phyloP scores from a whole-genome alignment of 257 asterid species.

The Solanum ahanhuiri region DNA sequence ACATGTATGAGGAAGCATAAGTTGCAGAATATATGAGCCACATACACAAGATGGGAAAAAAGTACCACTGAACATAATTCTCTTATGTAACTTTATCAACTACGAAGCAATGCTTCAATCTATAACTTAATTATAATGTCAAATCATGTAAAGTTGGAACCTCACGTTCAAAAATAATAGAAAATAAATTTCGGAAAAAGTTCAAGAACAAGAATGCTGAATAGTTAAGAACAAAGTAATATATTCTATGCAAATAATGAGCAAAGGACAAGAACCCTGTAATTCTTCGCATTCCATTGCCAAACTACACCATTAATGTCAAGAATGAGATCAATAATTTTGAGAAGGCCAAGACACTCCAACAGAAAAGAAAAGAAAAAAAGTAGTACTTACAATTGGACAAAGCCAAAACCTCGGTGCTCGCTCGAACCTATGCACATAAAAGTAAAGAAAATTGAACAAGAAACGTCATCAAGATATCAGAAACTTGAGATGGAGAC shows the following conservation, averaged over 20 bases:
- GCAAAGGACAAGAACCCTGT: background rate
- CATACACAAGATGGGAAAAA: background rate
- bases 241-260: background rate
- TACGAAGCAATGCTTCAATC: background rate
- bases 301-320: background rate
- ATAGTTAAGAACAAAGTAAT: background rate
- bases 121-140: background rate
- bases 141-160: background rate
- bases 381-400: conserved; percentile 68
- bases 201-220: background rate
- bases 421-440: conserved; percentile 50
- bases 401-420: conserved; percentile 92
- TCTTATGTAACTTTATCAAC: background rate
- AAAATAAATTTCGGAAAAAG: background rate
- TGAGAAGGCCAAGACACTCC: background rate
- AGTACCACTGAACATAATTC: background rate
- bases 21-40: background rate
- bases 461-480: background rate
- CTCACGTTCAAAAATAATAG: background rate
- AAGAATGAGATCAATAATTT: background rate
- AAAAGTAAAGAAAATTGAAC: background rate
- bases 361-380: background rate
- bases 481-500: background rate
- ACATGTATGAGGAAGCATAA: conserved; percentile 3
- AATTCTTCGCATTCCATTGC: background rate